A percentile compares a stretch with the other conserved stretches of the same genome.
Conservation (phyloP, 2,329 filamentous ascomycete genomes). For the Pseudocercospora vitis region DNA sequence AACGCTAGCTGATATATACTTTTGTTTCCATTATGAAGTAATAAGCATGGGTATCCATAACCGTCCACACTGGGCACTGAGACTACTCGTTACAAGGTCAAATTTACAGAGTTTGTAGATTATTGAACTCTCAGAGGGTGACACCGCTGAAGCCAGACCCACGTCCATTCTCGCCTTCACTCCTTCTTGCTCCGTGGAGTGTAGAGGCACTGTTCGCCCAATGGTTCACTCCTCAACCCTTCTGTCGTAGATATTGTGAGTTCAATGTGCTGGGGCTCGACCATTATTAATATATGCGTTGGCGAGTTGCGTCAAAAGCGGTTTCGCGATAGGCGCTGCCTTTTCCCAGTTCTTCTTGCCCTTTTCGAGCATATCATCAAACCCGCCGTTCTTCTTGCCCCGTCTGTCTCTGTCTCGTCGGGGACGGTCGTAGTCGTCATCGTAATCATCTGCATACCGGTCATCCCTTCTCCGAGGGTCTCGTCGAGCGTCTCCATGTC, state of each 20-base stretch:
- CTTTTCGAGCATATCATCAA: conserved; percentile 31
- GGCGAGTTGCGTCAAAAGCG: conserved; percentile 31
- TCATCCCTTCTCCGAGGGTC: conserved; percentile 20
- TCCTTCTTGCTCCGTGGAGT: neutral
- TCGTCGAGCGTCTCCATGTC: conserved; percentile 22
- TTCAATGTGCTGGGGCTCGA: conserved; percentile 9
- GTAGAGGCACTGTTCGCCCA: conserved; percentile 3
- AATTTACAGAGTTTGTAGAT: too few relatives aligned
- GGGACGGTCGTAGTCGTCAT: conserved; percentile 25
- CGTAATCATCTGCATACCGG: conserved; percentile 14
- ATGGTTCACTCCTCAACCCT: neutral
- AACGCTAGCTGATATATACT: too few relatives aligned
- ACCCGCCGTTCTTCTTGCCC: conserved; percentile 22
- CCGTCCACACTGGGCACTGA: too few relatives aligned
- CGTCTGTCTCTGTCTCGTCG: conserved; percentile 13
- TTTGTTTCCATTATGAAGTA: too few relatives aligned
- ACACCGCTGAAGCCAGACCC: too few relatives aligned
- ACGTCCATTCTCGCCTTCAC: too few relatives aligned
- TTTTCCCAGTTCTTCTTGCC: conserved; percentile 36
- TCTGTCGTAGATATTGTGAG: neutral
- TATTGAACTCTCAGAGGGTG: too few relatives aligned
- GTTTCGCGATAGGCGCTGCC: conserved; percentile 36
- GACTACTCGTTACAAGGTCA: too few relatives aligned
- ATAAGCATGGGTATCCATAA: too few relatives aligned
- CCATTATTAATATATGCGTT: conserved; percentile 32